Conservation (phyloP, 108 stramenopile genomes). For the Ochromonas danica region DNA sequence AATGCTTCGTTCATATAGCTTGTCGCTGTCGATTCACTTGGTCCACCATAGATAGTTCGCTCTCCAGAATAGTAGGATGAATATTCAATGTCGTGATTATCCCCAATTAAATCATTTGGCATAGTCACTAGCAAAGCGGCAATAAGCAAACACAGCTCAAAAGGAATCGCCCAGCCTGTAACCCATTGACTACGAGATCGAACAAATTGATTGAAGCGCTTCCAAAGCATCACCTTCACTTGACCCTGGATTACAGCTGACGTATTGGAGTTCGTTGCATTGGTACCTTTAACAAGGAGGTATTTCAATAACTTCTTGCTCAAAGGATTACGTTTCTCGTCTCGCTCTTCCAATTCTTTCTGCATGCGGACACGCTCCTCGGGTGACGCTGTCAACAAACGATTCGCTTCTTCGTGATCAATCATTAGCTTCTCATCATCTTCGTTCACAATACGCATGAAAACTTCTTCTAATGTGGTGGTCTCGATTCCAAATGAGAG, state of each 20-base stretch:
- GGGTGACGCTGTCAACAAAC: constrained; percentile 19
- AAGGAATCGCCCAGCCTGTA: background rate
- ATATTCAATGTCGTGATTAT: background rate
- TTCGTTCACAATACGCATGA: constrained; percentile 36
- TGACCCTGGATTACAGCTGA: background rate
- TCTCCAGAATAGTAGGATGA: too few relatives aligned
- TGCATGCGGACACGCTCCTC: background rate
- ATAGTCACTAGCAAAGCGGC: background rate
- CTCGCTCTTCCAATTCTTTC: background rate
- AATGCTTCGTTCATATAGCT: background rate
- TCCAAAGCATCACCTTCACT: background rate
- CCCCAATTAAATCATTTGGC: background rate
- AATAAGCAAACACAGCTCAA: background rate
- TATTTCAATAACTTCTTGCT: background rate
- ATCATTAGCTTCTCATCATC: constrained; percentile 1
- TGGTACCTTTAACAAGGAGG: background rate
- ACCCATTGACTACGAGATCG: constrained; percentile 30
- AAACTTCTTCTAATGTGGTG: constrained; percentile 32
- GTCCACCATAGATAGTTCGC: background rate
- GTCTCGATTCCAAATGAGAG: constrained; percentile 31
- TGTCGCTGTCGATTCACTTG: background rate
- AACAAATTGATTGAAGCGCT: constrained; percentile 18
- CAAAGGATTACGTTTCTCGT: background rate
- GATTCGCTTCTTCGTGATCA: constrained; percentile 22
- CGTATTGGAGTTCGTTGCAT: too few relatives aligned